A percentile compares a stretch with the other conserved stretches of the same genome.
These are phyloP conservation scores for Agrocybe praecox DNA, from an alignment of 768 basidiomycete species.

Conservation along the genomic window DNA sequence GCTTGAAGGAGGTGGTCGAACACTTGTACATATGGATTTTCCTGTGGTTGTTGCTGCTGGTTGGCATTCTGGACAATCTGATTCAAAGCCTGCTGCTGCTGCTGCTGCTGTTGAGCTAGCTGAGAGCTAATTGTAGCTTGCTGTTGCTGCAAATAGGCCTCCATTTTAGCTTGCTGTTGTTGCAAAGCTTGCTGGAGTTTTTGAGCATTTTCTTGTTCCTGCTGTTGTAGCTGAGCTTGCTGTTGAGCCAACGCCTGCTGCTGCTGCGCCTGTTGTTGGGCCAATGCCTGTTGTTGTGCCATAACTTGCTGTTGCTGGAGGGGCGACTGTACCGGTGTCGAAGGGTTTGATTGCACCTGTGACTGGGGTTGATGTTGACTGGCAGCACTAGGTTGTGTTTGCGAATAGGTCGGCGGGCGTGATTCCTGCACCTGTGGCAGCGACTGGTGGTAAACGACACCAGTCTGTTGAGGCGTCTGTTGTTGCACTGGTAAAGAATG, in stretches of 20 bases:
- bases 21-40: constrained; percentile 2
- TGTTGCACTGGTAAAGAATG: too few species aligned
- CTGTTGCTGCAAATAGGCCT: constrained; percentile 3
- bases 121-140: background rate
- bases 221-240: constrained; percentile 10
- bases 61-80: background rate
- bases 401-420: too few species aligned
- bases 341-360: constrained; percentile 3
- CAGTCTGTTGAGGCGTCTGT: too few species aligned
- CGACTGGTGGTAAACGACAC: too few species aligned
- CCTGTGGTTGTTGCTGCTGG: background rate
- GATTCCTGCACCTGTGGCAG: too few species aligned
- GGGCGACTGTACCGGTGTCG: too few species aligned
- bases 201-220: constrained; percentile 12
- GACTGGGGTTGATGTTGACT: constrained; percentile 11
- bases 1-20: background rate
- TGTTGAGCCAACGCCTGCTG: constrained; percentile 21
- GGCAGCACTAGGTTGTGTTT: background rate
- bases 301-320: constrained; percentile 7
- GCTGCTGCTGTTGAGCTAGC: constrained; percentile 11
- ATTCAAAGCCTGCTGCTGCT: constrained; percentile 15
- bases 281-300: background rate
- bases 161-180: too few species aligned
- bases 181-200: background rate
- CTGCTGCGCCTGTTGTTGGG: constrained; percentile 10